Evolutionary conservation across 257 asterid species (phyloP), one percentile per base, ranked within the genome.

Genomic region (Solanum clarkiae): DNA sequence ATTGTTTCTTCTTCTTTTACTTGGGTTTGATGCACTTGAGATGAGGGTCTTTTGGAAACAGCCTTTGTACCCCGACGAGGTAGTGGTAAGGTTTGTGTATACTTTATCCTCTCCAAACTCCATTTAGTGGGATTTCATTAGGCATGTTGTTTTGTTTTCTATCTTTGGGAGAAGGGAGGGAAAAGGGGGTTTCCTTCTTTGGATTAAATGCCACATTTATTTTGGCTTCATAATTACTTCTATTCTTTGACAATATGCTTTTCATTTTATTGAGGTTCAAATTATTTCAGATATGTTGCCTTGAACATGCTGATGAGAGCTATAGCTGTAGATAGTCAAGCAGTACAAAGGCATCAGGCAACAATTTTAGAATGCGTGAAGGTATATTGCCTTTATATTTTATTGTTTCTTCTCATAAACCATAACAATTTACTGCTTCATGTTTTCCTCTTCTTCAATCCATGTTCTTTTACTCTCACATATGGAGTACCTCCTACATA

Each of bases 231-330:
- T 75, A 75, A 51, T 51, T 77, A 77, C 45, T 51, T 18, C 26
- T 26, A 26, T 51, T 51, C 60, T 77, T 77, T 10, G 53, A 45
- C 47, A 24, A 51, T 77, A 53, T 77, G 82, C 24, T 77, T 90
- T 72, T n/a, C 85, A 71, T 71, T 88, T 85, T 88, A 87, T 84
- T 71, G 89, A 87, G 79, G 85, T 82, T 84, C 63, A 89, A 32
- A 17, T 24, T 80, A 87, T 88, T 86, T 86, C 96, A 97, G 99
- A 88, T 97, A 95, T 86, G 99, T 97, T 80, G 98, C 99, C 79
- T 88, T 97, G 93, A 97, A 95, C 90, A 97, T 97, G 99, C 91
- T 97, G 92, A 97, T 97, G 98, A 92, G 85, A 91, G 99, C 99
- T 87, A 87, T 97, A 86, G 57, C 98, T 79, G 94, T 95, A 81